These are phyloP conservation scores for Citeromyces nyonsensis DNA, from an alignment of 805 yeast species.

Conservation along the genomic window DNA sequence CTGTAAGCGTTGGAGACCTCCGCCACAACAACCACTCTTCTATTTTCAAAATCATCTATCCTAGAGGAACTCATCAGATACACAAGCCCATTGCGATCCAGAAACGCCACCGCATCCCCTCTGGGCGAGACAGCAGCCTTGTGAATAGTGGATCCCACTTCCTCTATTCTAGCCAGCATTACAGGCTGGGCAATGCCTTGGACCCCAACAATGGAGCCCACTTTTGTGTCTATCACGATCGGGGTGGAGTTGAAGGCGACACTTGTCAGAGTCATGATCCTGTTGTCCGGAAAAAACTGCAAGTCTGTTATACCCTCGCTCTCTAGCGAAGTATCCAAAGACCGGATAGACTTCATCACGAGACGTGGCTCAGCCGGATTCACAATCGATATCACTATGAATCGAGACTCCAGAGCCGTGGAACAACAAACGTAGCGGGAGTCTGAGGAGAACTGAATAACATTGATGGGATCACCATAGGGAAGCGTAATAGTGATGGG, in stretches of 20 bases:
- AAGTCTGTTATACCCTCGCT: slow-evolving; percentile 84
- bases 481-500: slow-evolving; percentile 71
- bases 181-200: slow-evolving; percentile 41
- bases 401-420: slow-evolving; percentile 64
- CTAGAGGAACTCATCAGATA: slow-evolving; percentile 51
- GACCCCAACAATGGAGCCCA: slow-evolving; percentile 22
- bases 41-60: slow-evolving; percentile 36
- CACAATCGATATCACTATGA: slow-evolving; percentile 55
- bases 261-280: slow-evolving; percentile 35
- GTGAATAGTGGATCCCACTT: slow-evolving; percentile 72
- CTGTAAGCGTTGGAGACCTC: slow-evolving; percentile 68
- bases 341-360: slow-evolving; percentile 52
- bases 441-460: slow-evolving; percentile 57
- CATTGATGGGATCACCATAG: slow-evolving; percentile 70
- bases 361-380: slow-evolving; percentile 50
- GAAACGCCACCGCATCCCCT: slow-evolving; percentile 71
- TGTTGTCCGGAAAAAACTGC: slow-evolving; percentile 53
- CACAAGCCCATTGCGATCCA: slow-evolving; percentile 67
- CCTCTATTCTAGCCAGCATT: slow-evolving; percentile 49
- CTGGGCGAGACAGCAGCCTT: slow-evolving; percentile 65
- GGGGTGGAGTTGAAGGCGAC: slow-evolving; percentile 55
- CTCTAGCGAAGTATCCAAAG: slow-evolving; percentile 51
- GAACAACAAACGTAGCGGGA: slow-evolving; percentile 63
- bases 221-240: slow-evolving; percentile 47
- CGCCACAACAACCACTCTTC: slow-evolving; percentile 52